Conservation (phyloP, 2,329 filamentous ascomycete genomes). For the Arthrobotrys iridis region DNA sequence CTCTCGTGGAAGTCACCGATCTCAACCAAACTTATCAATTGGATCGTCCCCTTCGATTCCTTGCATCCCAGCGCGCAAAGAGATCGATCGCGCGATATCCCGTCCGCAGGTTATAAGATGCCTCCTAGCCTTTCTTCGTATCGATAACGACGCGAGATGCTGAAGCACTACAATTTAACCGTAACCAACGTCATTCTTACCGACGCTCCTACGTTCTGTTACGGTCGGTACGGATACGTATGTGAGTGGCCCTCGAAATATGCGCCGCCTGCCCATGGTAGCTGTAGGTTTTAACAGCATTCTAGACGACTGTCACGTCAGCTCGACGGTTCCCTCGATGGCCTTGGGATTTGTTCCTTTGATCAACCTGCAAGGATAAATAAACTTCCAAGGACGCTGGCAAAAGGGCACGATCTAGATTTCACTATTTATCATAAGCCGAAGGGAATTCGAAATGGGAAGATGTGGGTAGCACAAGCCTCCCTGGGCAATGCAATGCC, state of each 20-base stretch:
- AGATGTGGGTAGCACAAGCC: constrained; percentile 27
- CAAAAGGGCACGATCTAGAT: constrained; percentile 9
- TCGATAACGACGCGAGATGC: constrained; percentile 22
- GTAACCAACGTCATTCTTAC: not conserved
- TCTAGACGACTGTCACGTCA: not conserved
- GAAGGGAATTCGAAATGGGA: not conserved
- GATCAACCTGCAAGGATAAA: not conserved
- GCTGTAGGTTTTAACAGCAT: not conserved
- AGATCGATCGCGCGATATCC: constrained; percentile 46
- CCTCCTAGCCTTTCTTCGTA: not conserved
- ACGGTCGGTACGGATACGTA: not conserved
- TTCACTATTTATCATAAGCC: constrained; percentile 5
- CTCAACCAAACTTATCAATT: constrained; percentile 1
- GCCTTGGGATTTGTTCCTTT: not conserved
- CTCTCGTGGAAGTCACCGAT: not conserved
- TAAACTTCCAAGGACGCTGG: constrained; percentile 3
- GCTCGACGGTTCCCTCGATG: not conserved
- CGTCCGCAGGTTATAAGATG: constrained; percentile 19
- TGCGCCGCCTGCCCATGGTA: not conserved
- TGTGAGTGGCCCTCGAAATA: not conserved
- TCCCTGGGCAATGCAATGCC: constrained; percentile 1
- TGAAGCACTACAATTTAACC: not conserved
- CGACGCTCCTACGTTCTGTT: not conserved
- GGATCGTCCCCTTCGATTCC: constrained; percentile 2
- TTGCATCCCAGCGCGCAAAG: constrained; percentile 6